Conservation (phyloP, 345 rosid species). For the Gossypium rotundifolium region DNA sequence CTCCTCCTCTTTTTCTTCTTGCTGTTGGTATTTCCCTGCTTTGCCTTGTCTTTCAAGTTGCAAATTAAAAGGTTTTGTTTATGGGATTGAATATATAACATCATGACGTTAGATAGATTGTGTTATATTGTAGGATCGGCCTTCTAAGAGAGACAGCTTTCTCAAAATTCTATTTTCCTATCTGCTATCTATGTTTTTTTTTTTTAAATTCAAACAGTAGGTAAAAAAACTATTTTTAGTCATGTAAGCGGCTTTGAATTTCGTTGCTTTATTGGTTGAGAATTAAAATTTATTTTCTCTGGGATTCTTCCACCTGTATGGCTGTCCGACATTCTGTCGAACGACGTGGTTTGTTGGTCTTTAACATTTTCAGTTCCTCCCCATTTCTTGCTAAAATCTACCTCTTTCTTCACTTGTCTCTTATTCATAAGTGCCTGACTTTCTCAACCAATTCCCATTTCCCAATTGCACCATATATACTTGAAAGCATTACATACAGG, state of each 20-base stretch:
- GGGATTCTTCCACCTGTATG: conserved; percentile 26
- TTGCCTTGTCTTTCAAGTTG: background rate
- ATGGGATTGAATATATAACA: conserved; percentile 10
- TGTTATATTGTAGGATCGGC: conserved; percentile 1
- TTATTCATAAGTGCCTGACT: conserved; percentile 48
- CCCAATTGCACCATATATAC: conserved; percentile 47
- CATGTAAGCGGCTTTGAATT: background rate
- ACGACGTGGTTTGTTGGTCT: background rate
- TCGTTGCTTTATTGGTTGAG: conserved; percentile 24
- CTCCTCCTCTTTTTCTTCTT: background rate
- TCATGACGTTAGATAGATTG: conserved; percentile 6
- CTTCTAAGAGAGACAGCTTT: background rate
- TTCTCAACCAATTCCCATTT: conserved; percentile 52
- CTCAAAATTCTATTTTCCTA: background rate
- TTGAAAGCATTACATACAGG: conserved; percentile 47
- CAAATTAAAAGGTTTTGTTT: background rate
- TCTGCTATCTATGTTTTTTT: background rate
- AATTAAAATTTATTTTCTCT: background rate
- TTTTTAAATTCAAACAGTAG: conserved; percentile 1
- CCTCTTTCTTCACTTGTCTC: conserved; percentile 43
- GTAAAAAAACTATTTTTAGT: conserved; percentile 3
- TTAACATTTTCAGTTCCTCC: background rate
- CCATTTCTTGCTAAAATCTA: conserved; percentile 6
- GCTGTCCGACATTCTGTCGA: background rate
- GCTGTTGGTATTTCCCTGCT: background rate